Conservation (phyloP, 805 yeast species). For the Barnettozyma sucrosica region DNA sequence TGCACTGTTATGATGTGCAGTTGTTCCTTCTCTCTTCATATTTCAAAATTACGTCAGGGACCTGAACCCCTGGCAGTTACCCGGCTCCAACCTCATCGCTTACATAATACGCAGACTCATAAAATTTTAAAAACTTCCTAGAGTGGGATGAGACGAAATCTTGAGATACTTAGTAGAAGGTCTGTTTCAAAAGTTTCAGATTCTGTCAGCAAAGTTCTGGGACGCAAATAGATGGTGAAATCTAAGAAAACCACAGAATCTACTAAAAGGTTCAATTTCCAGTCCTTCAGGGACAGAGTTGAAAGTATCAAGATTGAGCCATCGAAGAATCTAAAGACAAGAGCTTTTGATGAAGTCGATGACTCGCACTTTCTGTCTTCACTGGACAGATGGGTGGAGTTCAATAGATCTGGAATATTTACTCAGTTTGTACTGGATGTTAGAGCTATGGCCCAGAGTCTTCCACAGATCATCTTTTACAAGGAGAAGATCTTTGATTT, state of each 20-base stretch:
- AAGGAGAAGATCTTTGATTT: slow-evolving; percentile 52
- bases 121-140: background rate
- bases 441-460: slow-evolving; percentile 51
- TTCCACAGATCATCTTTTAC: slow-evolving; percentile 78
- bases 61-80: background rate
- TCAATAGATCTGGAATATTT: slow-evolving; percentile 70
- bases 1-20: background rate
- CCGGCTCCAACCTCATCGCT: slow-evolving; percentile 7
- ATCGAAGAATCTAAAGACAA: slow-evolving; percentile 43
- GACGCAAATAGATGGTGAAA: slow-evolving; percentile 16
- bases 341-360: slow-evolving; percentile 67
- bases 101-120: background rate
- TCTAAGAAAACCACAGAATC: slow-evolving; percentile 44
- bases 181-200: background rate
- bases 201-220: background rate
- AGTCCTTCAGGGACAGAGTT: slow-evolving; percentile 78
- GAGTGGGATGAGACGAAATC: background rate
- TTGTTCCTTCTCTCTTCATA: background rate
- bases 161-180: background rate
- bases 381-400: slow-evolving; percentile 81
- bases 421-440: slow-evolving; percentile 55
- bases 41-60: background rate
- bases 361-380: slow-evolving; percentile 76
- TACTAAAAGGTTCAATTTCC: slow-evolving; percentile 52
- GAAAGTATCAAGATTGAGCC: slow-evolving; percentile 85